phyloP scores from a whole-genome alignment of 2,329 filamentous ascomycete genomes.

The Beauveria varroae region DNA sequence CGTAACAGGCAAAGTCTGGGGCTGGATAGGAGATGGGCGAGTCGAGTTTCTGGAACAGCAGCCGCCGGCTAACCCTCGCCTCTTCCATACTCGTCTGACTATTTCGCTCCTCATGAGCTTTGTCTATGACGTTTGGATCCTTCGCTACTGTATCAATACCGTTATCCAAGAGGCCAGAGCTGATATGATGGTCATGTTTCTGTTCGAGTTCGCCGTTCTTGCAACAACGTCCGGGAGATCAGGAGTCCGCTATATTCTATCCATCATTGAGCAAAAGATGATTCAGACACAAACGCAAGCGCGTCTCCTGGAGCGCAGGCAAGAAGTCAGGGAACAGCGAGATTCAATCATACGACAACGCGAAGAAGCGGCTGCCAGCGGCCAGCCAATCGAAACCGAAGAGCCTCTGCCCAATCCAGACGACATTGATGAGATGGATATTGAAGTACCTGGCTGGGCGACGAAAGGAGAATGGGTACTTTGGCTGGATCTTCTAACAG shows the following conservation, averaged over 20 bases:
- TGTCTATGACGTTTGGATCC: slow-evolving; percentile 70
- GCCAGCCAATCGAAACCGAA: slow-evolving; percentile 41
- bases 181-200: slow-evolving; percentile 99
- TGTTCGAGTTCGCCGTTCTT: slow-evolving; percentile 92
- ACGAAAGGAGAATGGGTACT: slow-evolving; percentile 90
- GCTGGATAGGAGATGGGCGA: slow-evolving; percentile 93
- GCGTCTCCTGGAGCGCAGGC: slow-evolving; percentile 60
- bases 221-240: slow-evolving; percentile 75
- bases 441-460: slow-evolving; percentile 94
- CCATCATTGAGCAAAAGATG: slow-evolving; percentile 69
- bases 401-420: slow-evolving; percentile 56
- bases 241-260: slow-evolving; percentile 67
- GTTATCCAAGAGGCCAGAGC: slow-evolving; percentile 84
- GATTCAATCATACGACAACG: slow-evolving; percentile 43
- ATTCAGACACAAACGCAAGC: slow-evolving; percentile 64
- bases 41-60: slow-evolving; percentile 95
- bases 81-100: slow-evolving; percentile 80
- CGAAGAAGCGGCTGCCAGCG: slow-evolving; percentile 40
- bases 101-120: slow-evolving; percentile 73
- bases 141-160: slow-evolving; percentile 72
- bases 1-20: slow-evolving; percentile 93
- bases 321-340: slow-evolving; percentile 56
- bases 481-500: slow-evolving; percentile 75
- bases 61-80: slow-evolving; percentile 75
- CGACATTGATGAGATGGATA: slow-evolving; percentile 85